Evolutionary conservation across 2,329 filamentous ascomycete genomes (phyloP).

Genomic region (Epichloe amarillans): DNA sequence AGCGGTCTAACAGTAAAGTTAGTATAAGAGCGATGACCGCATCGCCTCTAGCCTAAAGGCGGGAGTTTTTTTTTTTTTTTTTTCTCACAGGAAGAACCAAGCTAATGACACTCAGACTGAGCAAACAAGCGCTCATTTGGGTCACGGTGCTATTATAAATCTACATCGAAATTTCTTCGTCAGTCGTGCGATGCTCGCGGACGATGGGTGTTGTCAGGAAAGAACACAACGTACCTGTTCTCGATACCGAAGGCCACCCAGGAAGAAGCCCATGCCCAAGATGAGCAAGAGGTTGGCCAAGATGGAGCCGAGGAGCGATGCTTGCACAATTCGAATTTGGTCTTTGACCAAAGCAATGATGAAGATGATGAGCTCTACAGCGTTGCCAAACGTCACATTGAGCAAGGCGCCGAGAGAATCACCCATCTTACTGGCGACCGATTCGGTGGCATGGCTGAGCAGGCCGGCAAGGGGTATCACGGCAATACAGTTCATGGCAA

Average conservation of each 20-base stretch:
- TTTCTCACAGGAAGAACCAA: constrained; percentile 59
- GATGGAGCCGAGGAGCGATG: constrained; percentile 79
- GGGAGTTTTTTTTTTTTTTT: too few species aligned
- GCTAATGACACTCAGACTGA: constrained; percentile 84
- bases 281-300: constrained; percentile 80
- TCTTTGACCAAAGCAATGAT: constrained; percentile 24
- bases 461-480: constrained; percentile 63
- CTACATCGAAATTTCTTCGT: constrained; percentile 21
- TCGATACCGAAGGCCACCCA: constrained; percentile 73
- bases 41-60: background rate
- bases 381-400: constrained; percentile 69
- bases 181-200: background rate
- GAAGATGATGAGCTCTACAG: constrained; percentile 69
- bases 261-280: constrained; percentile 79
- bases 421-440: constrained; percentile 57
- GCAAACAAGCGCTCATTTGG: constrained; percentile 87
- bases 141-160: constrained; percentile 93
- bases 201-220: background rate
- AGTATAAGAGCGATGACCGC: constrained; percentile 14
- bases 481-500: constrained; percentile 62
- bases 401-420: constrained; percentile 60
- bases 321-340: constrained; percentile 84
- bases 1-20: constrained; percentile 45
- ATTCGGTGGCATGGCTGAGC: constrained; percentile 61
- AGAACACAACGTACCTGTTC: constrained; percentile 50